Base-by-base conservation (phyloP, 768 basidiomycete genomes). In the Trametes gibbosa region DNA sequence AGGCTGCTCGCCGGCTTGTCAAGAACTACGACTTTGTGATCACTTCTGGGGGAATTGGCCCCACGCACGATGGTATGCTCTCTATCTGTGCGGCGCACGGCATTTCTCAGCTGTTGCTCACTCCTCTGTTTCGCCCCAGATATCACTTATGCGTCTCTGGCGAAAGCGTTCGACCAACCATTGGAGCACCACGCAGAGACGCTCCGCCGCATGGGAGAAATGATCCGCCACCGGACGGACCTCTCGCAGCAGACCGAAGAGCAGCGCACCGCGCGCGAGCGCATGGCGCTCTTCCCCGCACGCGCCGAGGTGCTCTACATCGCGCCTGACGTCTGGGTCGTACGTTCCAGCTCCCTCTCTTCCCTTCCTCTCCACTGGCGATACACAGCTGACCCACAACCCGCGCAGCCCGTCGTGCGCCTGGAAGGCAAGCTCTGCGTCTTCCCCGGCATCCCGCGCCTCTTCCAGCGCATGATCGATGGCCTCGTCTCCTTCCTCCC, bases 271-370 rank as follows among this genome's bases (percentile, higher is more conserved):
- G 95, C 95, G 1, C 84, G 89, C 23, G 79, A 85, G 63, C 79
- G 94, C 49, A 98, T 98, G 95, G 95, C 93, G 0, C 73, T 94
- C 37, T 93, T 98, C 68, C 95, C 95, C 0, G 79, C 82, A 16
- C 72, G 80, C 3, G 85, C 86, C 0, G 94, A 98, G 69, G 82
- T 89, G 10, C 71, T 98, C 1, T 95, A 88, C 69, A 86, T 94
- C 7, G 83, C 81, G 9, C 77, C 80, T 58, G 90, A 93, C 61
- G 77, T 95, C 53, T 97, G 92, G 91, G 94, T 95, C 69, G 88
- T 90, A 65, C 65, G 88, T 76, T 3, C 29, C 17, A n/a, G n/a
- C 29, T 34, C 6, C 9, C n/a, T 37, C 32, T 39, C 13, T n/a
- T n/a, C 29, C 17, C 29, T 34, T 8, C 9, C n/a, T 37, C 32